Conservation (phyloP, 768 basidiomycete genomes). For the Lentinula sp. region DNA sequence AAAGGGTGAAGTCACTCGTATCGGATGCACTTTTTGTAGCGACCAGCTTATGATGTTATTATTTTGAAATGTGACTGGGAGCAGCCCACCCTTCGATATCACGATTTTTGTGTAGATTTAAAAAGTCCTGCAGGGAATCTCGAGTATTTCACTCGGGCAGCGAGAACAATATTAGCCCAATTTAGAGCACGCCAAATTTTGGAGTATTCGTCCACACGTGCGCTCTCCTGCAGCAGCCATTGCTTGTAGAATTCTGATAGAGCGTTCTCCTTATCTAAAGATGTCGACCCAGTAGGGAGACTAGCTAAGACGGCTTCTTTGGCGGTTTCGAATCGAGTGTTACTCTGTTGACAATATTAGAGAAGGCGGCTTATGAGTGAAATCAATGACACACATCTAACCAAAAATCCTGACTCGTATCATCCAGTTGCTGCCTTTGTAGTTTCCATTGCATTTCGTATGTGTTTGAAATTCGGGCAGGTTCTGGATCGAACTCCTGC, state of each 20-base stretch:
- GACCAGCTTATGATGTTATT: not conserved
- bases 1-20: not conserved
- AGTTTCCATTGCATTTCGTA: conserved; percentile 67
- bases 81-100: not conserved
- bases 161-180: conserved; percentile 46
- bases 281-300: conserved; percentile 43
- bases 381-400: conserved; percentile 51
- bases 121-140: conserved; percentile 26
- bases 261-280: conserved; percentile 58
- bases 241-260: conserved; percentile 67
- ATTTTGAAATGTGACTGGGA: not conserved
- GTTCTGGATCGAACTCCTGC: conserved; percentile 50
- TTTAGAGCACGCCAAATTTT: conserved; percentile 64
- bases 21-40: not conserved
- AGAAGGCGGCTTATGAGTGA: not conserved
- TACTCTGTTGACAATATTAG: conserved; percentile 45
- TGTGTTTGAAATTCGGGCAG: conserved; percentile 22
- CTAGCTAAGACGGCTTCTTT: conserved; percentile 52
- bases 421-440: conserved; percentile 65
- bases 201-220: conserved; percentile 54
- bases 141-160: conserved; percentile 49
- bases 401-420: conserved; percentile 79
- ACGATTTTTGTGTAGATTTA: conserved; percentile 15
- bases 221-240: conserved; percentile 69
- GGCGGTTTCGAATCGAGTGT: conserved; percentile 71